phyloP scores from a whole-genome alignment of 164 flowering plant genomes.

The Liquidambar formosana region DNA sequence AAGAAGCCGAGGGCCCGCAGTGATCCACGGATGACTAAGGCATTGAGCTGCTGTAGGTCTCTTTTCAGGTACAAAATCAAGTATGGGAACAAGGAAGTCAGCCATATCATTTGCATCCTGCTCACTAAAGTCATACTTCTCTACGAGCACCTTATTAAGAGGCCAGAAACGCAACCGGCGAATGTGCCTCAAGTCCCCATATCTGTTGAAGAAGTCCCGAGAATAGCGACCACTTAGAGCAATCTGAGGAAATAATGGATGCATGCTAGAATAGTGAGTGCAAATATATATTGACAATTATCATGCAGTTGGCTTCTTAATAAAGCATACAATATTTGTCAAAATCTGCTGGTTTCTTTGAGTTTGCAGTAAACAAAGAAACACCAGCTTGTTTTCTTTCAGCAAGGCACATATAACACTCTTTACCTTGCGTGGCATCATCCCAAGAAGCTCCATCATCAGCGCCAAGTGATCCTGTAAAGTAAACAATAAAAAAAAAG shows the following conservation, averaged over 20 bases:
- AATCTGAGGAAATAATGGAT: conserved; percentile 37
- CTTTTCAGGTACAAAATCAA: conserved; percentile 87
- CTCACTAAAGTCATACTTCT: conserved; percentile 77
- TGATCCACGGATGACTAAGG: conserved; percentile 77
- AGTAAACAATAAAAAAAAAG: neutral
- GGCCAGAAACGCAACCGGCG: conserved; percentile 86
- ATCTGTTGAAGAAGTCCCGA: conserved; percentile 76
- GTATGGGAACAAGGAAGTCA: conserved; percentile 74
- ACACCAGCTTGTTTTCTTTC: no score
- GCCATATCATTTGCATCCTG: conserved; percentile 83
- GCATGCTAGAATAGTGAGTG: neutral
- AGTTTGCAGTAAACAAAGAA: neutral
- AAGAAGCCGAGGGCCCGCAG: conserved; percentile 41
- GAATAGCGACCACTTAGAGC: conserved; percentile 88
- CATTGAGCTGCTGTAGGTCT: conserved; percentile 80
- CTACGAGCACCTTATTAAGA: conserved; percentile 68
- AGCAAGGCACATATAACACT: neutral
- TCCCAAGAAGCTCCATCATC: conserved; percentile 96
- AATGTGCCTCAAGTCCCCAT: conserved; percentile 84
- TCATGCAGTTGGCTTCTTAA: neutral
- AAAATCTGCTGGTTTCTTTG: neutral
- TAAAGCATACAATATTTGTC: neutral
- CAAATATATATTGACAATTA: no score
- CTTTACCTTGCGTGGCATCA: conserved; percentile 93
- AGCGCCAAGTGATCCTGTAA: conserved; percentile 87